Evolutionary conservation across 2,329 filamentous ascomycete species (phyloP).

Genomic region (Fusarium armeniacum): DNA sequence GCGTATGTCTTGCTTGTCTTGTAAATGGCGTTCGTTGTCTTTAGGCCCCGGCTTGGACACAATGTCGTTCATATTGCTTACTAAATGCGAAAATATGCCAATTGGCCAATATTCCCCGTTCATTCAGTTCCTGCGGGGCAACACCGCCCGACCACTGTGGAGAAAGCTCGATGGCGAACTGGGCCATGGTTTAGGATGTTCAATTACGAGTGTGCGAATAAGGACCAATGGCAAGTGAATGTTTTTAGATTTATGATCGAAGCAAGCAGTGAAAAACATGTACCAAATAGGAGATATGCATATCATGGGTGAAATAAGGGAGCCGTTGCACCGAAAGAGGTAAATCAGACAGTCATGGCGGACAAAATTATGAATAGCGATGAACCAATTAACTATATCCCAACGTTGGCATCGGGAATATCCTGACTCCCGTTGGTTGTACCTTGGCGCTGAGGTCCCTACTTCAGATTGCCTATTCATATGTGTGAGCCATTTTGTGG

Average conservation of each 20-base stretch:
- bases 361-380: background rate
- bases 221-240: background rate
- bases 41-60: too few species aligned
- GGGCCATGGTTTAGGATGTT: background rate
- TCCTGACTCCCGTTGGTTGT: background rate
- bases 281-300: constrained; percentile 1
- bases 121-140: too few species aligned
- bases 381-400: background rate
- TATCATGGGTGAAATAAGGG: constrained; percentile 1
- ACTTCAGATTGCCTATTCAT: constrained; percentile 5
- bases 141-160: too few species aligned
- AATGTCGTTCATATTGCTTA: too few species aligned
- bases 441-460: background rate
- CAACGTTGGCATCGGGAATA: background rate
- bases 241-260: background rate
- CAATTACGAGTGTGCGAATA: background rate
- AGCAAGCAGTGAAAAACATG: constrained; percentile 9
- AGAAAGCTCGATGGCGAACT: too few species aligned
- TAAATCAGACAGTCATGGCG: background rate
- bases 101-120: too few species aligned
- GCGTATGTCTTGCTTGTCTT: too few species aligned
- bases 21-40: too few species aligned
- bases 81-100: too few species aligned
- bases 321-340: background rate
- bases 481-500: constrained; percentile 17